Conservation (phyloP, 2,329 filamentous ascomycete species). For the Huntiella savannae region DNA sequence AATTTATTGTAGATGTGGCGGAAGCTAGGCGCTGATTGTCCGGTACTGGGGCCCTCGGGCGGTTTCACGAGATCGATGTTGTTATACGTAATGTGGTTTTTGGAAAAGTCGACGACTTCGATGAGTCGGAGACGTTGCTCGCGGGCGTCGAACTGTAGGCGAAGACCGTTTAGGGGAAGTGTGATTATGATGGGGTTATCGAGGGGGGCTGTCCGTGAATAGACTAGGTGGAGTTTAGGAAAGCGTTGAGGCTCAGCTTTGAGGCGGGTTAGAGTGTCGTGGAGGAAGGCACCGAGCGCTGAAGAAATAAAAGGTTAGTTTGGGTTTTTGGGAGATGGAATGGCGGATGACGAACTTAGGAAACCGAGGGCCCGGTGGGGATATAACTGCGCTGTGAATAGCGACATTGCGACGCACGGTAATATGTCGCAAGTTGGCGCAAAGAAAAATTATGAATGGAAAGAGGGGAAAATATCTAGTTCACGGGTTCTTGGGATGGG, state of each 20-base stretch:
- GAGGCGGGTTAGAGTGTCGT: conserved; percentile 70
- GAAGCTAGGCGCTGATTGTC: conserved; percentile 48
- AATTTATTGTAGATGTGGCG: conserved; percentile 80
- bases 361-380: conserved; percentile 49
- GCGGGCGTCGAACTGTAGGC: conserved; percentile 79
- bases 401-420: conserved; percentile 20
- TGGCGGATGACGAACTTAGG: conserved; percentile 21
- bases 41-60: conserved; percentile 16
- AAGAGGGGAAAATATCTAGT: background rate
- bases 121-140: conserved; percentile 83
- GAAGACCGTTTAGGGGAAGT: conserved; percentile 70
- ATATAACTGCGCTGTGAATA: conserved; percentile 42
- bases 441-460: background rate
- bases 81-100: conserved; percentile 65
- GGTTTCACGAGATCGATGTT: conserved; percentile 59
- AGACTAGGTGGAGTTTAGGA: conserved; percentile 64
- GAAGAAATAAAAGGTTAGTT: conserved; percentile 3
- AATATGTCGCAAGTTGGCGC: background rate
- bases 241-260: conserved; percentile 74
- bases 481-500: too few species aligned
- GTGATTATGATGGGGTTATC: conserved; percentile 54
- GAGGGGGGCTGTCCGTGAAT: conserved; percentile 58
- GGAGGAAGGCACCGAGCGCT: conserved; percentile 81
- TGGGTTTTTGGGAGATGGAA: background rate
- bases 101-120: conserved; percentile 78